Evolutionary conservation across 1,284 basidiomycete genomes (phyloP), one percentile per base, ranked within the genome.

Genomic region (Chalciporus piperatoides): DNA sequence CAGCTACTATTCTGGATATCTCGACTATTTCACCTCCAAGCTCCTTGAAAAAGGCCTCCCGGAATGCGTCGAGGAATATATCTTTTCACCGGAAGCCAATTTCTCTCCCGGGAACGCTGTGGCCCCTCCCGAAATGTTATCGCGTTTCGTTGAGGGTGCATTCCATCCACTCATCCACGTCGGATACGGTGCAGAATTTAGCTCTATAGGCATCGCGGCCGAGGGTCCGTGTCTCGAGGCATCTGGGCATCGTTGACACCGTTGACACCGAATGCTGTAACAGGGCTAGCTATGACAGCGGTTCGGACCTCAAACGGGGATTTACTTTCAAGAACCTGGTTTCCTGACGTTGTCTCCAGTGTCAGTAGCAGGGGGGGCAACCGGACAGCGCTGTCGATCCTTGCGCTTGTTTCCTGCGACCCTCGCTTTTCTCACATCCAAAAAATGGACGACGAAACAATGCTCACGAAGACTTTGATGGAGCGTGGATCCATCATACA

Each of bases 341-440:
- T 59, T 55, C 46, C 54, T 8, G 54, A 55, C 19, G 53, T 54
- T 19, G 25, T 54, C 35, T 58, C 55, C 10, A 40, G 23, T 7
- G 60, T 42, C 15, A 44, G 48, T 39, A 51, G 14, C 12, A 60
- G 44, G 19, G 53, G 51, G 42, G 27, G 51, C 41, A 55, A 51
- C 45, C 45, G 60, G 17, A 71, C 71, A 49, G 73, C 76, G 0
- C 64, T 82, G 30, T 73, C 71, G 2, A 71, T 78, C 40, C 54
- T 80, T 23, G 69, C 75, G 9, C 71, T 75, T 21, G 64, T 80
- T 37, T 58, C 75, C n/a, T 68, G 70, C 2, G 77, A 81, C 54
- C 59, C 64, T 19, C 60, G 65, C 15, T 62, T 79, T 30, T 62
- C 59, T 6, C 52, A 50, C 17, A 52, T 63, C 6, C 51, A 60